Percentiles rank a stretch among this genome's conserved stretches.
Conservation (phyloP, 2,329 filamentous ascomycete genomes). For the Colletotrichum eremochloae region DNA sequence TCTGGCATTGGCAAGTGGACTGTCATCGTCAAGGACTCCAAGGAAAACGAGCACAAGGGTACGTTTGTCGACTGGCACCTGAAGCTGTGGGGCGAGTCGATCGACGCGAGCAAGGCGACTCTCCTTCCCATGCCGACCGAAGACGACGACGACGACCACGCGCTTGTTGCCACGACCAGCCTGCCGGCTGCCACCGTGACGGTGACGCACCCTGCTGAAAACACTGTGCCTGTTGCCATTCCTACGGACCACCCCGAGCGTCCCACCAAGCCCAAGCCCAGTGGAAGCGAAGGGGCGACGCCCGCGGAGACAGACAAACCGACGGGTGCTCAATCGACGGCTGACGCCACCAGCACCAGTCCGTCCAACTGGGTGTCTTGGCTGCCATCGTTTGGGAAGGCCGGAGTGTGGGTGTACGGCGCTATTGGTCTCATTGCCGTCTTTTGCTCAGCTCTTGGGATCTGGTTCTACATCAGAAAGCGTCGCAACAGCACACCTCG, state of each 20-base stretch:
- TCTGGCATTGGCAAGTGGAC: constrained; percentile 90
- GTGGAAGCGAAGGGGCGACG: constrained; percentile 47
- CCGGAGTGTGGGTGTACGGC: constrained; percentile 94
- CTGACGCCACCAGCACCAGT: constrained; percentile 60
- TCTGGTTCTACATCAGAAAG: constrained; percentile 85
- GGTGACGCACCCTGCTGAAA: constrained; percentile 59
- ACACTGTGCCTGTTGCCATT: constrained; percentile 58
- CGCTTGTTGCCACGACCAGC: constrained; percentile 73
- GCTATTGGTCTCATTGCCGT: constrained; percentile 84
- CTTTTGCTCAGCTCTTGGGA: constrained; percentile 85
- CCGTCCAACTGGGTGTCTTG: constrained; percentile 85
- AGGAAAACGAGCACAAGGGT: constrained; percentile 81
- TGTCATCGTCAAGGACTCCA: constrained; percentile 87
- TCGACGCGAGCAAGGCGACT: constrained; percentile 79
- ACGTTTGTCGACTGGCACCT: constrained; percentile 92
- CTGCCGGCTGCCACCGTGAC: constrained; percentile 71
- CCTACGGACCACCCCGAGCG: constrained; percentile 76
- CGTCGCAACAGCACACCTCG: constrained; percentile 81
- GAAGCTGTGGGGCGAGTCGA: constrained; percentile 92
- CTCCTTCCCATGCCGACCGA: constrained; percentile 86
- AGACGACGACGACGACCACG: constrained; percentile 86
- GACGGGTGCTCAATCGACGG: constrained; percentile 50
- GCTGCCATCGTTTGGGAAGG: constrained; percentile 90
- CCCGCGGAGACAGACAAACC: constrained; percentile 49
- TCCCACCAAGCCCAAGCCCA: constrained; percentile 65